Evolutionary conservation across 352 stramenopile genomes (phyloP), one percentile per base, ranked within the genome.

Genomic region (Globisporangium viniferum): DNA sequence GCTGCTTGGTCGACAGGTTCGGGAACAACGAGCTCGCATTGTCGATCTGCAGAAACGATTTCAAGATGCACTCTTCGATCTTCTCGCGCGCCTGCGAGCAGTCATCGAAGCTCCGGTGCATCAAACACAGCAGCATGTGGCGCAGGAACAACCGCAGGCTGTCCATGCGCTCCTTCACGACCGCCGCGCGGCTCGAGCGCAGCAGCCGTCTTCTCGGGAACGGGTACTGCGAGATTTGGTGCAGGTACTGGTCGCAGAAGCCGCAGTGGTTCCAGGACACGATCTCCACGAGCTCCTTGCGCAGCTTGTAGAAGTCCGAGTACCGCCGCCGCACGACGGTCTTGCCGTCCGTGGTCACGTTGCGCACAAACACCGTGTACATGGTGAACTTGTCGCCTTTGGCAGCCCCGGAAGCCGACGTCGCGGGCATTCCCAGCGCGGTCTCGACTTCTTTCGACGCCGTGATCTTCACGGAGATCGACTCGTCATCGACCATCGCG

Each of bases 91-190:
- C 80, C 62, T 93, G 86, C 12, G 72, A 15, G 57, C 88, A 95
- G 54, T 87, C 75, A 48, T 90, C 77, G 53, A 93, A 93, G 66
- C 79, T 84, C 58, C 78, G 81, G 27, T 78, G 82, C 72, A 90
- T 80, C 35, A 95, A 82, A 35, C 82, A 90, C 46, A 86, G 80
- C 72, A 93, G 68, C 61, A 93, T 76, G 70, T 95, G 84, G 35
- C 86, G 79, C 41, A 95, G 68, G 31, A 95, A 95, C 3, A 95
- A 73, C 3, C 81, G 81, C 9, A 95, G 59, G 48, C 81, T 91
- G 75, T 95, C 88, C 80, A 95, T 95, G 48, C 88, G 88, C 68
- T 95, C 88, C 68, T 91, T 93, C 8, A 95, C 86, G 14, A 93
- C 84, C 1, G 77, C 81, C 18, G 72, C 66, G 53, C 77, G 80